phyloP scores from a whole-genome alignment of 192 early-diverging fungal species.

The Spinellus fusiger region DNA sequence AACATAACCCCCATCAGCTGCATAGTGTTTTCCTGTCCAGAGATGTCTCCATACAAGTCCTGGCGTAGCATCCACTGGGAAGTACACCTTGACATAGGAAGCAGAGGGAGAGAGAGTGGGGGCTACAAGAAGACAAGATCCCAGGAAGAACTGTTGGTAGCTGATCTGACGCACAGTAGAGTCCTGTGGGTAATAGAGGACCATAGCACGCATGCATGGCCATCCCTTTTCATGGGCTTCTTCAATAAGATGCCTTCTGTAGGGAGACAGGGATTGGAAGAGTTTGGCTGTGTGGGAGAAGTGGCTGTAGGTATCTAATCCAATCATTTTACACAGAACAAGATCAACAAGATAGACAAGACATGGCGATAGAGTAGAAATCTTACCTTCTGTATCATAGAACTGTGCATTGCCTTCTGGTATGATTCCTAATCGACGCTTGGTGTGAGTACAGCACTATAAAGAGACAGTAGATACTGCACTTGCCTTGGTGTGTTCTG shows the following conservation, averaged over 20 bases:
- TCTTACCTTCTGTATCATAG: conserved; percentile 32
- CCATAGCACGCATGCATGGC: conserved; percentile 32
- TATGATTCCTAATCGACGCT: conserved; percentile 3
- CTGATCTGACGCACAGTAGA: conserved; percentile 21
- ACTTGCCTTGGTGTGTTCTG: conserved; percentile 24
- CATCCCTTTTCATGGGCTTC: conserved; percentile 30
- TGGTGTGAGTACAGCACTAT: background rate
- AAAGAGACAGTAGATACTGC: background rate
- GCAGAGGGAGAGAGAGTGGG: conserved; percentile 26
- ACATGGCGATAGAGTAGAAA: too few relatives aligned
- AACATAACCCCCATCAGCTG: conserved; percentile 18
- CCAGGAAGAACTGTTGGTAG: conserved; percentile 37
- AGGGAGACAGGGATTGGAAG: conserved; percentile 22
- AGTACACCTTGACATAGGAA: conserved; percentile 33
- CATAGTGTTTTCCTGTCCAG: conserved; percentile 31
- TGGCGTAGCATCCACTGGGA: conserved; percentile 21
- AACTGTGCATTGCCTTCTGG: conserved; percentile 36
- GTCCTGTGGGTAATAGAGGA: conserved; percentile 33
- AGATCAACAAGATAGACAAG: background rate
- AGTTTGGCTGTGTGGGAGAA: conserved; percentile 23
- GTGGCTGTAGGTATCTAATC: conserved; percentile 22
- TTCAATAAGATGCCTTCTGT: conserved; percentile 23
- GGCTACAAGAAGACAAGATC: conserved; percentile 26
- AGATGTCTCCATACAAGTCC: conserved; percentile 27
- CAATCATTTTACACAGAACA: background rate